phyloP scores from a whole-genome alignment of 306 rosid genomes.

The Cicer yamashitae region DNA sequence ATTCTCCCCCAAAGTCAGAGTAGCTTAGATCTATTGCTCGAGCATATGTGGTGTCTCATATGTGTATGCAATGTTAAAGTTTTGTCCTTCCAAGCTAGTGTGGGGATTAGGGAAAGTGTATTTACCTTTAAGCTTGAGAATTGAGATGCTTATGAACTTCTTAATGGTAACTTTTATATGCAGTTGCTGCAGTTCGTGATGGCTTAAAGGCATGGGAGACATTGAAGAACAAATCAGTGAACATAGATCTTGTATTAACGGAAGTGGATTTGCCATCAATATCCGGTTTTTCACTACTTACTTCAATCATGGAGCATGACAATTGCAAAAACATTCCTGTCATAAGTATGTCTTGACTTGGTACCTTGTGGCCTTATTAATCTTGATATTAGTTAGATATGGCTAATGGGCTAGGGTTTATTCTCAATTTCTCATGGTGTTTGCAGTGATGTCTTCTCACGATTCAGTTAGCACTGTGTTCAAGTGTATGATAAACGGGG shows the following conservation, averaged over 20 bases:
- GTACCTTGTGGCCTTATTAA: slow-evolving; percentile 8
- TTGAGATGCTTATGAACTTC: slow-evolving; percentile 4
- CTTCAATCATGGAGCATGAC: slow-evolving; percentile 70
- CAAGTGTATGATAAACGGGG: slow-evolving; percentile 83
- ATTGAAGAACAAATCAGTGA: slow-evolving; percentile 59
- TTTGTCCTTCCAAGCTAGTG: slow-evolving; percentile 30
- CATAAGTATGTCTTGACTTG: slow-evolving; percentile 68
- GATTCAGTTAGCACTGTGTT: slow-evolving; percentile 68
- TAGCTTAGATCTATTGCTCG: background rate
- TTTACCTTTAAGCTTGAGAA: background rate
- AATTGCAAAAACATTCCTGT: slow-evolving; percentile 78
- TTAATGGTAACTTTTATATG: slow-evolving; percentile 23
- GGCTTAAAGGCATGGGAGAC: slow-evolving; percentile 87
- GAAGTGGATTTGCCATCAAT: slow-evolving; percentile 81
- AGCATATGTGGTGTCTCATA: background rate
- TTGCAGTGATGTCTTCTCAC: slow-evolving; percentile 83
- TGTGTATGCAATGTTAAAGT: slow-evolving; percentile 18
- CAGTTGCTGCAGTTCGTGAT: slow-evolving; percentile 78
- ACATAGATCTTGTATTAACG: slow-evolving; percentile 72
- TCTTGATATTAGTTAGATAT: slow-evolving; percentile 24
- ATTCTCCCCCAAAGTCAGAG: background rate
- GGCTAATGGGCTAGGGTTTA: slow-evolving; percentile 35
- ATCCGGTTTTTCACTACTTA: slow-evolving; percentile 80
- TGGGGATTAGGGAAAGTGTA: background rate
- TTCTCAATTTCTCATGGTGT: slow-evolving; percentile 39